Base-by-base conservation (phyloP, 2,329 filamentous ascomycete genomes). In the Amauroascus niger region DNA sequence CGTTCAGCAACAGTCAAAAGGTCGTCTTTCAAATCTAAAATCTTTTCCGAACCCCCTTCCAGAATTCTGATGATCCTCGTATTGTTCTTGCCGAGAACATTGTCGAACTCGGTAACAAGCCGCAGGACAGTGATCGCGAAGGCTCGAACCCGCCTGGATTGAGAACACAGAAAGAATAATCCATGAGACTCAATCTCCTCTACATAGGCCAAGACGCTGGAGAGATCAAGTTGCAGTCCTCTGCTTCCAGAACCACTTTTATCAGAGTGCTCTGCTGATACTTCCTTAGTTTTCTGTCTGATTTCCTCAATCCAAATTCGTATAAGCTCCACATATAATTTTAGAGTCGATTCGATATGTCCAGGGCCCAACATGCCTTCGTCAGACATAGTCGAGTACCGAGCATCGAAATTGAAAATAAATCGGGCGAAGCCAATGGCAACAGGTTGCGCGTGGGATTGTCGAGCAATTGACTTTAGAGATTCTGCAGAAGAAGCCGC, bases 241-340 rank as follows among this genome's bases (percentile, higher is more conserved):
- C 88, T 78, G 59, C 81, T 88, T 37, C 86, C 86, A n/a, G 78
- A 70, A 9, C 73, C 73, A 39, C 74, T 77, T 18, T 81, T 78
- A 45, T 90, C 87, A 6, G 77, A 72, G 2, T 78, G 75, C 28
- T 88, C 83, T 1, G 80, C 74, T 5, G 80, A 78, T 6, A 82
- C 84, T 56, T 89, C 87, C 59, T 82, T 84, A 1, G 83, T 87
- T 65, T 93, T 95, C 58, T 86, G 83, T 64, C 87, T 86, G 58
- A 98, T 94, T 65, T 97, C 91, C 58, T 96, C 90, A 49, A 96
- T 95, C 94, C 94, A 98, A 37, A 98, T 96, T 58, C 90, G 84
- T 11, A 98, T 76, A 4, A 98, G 74, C 69, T 98, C 90, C 26
- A 97, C 88, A 63, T 98, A 98, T 9, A 98, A 77, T 58, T 86